Evolutionary conservation across 129 eudicot species (phyloP).

Genomic region (Escallonia herrerae): DNA sequence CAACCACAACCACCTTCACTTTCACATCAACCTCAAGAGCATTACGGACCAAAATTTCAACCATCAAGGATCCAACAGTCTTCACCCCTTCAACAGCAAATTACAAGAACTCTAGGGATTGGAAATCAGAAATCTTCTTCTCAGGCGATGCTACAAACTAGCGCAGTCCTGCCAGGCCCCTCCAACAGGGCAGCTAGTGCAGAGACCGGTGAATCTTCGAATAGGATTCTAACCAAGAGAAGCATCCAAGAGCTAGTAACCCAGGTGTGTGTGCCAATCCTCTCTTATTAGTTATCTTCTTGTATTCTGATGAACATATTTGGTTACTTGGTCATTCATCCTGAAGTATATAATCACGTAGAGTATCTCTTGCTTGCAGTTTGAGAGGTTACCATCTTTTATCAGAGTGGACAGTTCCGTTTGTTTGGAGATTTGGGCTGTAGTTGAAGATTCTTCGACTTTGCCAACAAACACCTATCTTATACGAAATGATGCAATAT

Average conservation of each 20-base stretch:
- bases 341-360: too few species aligned
- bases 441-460: too few species aligned
- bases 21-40: conserved; percentile 57
- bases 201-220: conserved; percentile 52
- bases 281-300: background rate
- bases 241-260: conserved; percentile 79
- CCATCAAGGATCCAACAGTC: conserved; percentile 56
- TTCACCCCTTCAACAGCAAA: conserved; percentile 55
- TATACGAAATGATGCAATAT: too few species aligned
- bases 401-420: too few species aligned
- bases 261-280: conserved; percentile 46
- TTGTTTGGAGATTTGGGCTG: too few species aligned
- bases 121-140: conserved; percentile 58
- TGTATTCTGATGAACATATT: background rate
- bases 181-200: conserved; percentile 30
- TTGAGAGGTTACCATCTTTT: background rate
- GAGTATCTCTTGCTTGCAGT: background rate
- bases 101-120: conserved; percentile 50
- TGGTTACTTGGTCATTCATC: background rate
- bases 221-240: conserved; percentile 65
- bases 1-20: conserved; percentile 42
- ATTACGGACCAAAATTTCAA: conserved; percentile 40
- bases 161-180: conserved; percentile 25
- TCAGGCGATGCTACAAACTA: conserved; percentile 37
- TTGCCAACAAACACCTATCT: too few species aligned